phyloP scores from a whole-genome alignment of 768 basidiomycete species.

The Suillus occidentalis region DNA sequence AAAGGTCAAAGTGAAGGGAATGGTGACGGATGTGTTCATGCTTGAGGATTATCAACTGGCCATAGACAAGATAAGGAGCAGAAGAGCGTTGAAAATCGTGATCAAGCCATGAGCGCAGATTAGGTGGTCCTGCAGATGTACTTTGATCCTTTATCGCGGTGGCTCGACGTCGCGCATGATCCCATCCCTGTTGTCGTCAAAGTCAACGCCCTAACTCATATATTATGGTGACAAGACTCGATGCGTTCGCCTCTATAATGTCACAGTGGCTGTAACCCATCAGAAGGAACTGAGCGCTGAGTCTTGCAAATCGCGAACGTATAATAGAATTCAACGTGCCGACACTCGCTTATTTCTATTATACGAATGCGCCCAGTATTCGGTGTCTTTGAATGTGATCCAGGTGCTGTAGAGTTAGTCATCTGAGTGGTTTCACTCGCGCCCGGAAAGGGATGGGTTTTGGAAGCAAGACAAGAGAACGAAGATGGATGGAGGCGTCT shows the following conservation, averaged over 20 bases:
- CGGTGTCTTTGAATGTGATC: neutral
- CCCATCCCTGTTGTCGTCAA: neutral
- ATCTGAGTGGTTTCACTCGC: neutral
- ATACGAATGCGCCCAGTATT: neutral
- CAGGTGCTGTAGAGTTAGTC: too few relatives aligned
- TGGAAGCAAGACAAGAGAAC: neutral
- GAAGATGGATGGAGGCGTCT: neutral
- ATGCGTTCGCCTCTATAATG: neutral
- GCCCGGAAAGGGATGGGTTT: neutral
- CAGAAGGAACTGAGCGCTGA: neutral
- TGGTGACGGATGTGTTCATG: constrained; percentile 69
- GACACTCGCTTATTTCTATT: neutral
- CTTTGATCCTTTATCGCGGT: neutral
- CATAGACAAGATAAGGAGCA: constrained; percentile 69
- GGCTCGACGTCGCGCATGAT: neutral
- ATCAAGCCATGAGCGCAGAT: constrained; percentile 47
- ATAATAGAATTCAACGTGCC: neutral
- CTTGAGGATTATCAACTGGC: constrained; percentile 70
- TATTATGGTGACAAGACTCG: neutral
- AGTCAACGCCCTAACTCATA: neutral
- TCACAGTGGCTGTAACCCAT: neutral
- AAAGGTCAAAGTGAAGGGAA: constrained; percentile 80
- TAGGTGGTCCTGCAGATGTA: neutral
- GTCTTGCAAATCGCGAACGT: neutral
- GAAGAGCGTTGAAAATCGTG: constrained; percentile 59